A percentile compares a stretch with the other conserved stretches of the same genome.
phyloP scores from a whole-genome alignment of 1,284 basidiomycete genomes.

The Meripilus lineatus region DNA sequence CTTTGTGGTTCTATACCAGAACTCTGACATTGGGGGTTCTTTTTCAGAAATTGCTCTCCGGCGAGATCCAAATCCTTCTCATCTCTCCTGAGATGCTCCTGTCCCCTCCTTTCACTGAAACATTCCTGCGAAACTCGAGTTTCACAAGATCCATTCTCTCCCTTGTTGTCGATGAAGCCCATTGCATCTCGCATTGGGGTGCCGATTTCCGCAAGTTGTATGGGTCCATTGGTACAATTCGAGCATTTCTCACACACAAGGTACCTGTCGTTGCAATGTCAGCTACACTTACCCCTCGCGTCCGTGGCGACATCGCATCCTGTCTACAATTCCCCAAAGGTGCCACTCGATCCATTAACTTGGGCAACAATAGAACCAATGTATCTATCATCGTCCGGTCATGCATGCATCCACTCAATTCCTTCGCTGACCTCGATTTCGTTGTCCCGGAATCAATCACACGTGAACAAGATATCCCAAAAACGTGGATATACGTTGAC shows the following conservation, averaged over 20 bases:
- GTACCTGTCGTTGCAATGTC: slow-evolving; percentile 34
- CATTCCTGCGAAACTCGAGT: slow-evolving; percentile 26
- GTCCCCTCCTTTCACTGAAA: slow-evolving; percentile 26
- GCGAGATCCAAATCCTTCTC: slow-evolving; percentile 31
- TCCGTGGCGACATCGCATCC: slow-evolving; percentile 26
- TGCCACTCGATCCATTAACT: slow-evolving; percentile 10
- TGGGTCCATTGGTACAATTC: slow-evolving; percentile 27
- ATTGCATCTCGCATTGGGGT: slow-evolving; percentile 38
- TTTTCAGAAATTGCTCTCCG: slow-evolving; percentile 25
- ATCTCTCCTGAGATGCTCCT: slow-evolving; percentile 37
- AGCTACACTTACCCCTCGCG: no score
- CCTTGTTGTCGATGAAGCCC: slow-evolving; percentile 30
- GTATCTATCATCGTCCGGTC: slow-evolving; percentile 34
- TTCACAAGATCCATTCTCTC: slow-evolving; percentile 25
- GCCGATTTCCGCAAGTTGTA: slow-evolving; percentile 37
- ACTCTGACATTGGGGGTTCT: not conserved
- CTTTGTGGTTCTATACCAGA: not conserved
- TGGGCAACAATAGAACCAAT: slow-evolving; percentile 36
- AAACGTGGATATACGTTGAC: slow-evolving; percentile 20
- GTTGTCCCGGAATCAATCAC: slow-evolving; percentile 20
- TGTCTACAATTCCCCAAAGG: slow-evolving; percentile 27
- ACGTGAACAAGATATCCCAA: slow-evolving; percentile 11
- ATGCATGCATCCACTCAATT: slow-evolving; percentile 32
- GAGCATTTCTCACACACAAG: slow-evolving; percentile 28
- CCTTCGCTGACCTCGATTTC: slow-evolving; percentile 33